A percentile compares a stretch with the other conserved stretches of the same genome.
These are phyloP conservation scores for rapeseed (Brassica napus) DNA, from an alignment of 345 rosid species.

Conservation along the genomic window Da-Ae NC_063449.1:45823001-45823500, in stretches of 20 bases:
- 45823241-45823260: not conserved
- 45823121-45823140: conserved; percentile 12
- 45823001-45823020: not conserved
- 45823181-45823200: not conserved
- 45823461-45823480: not conserved
- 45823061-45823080: conserved; percentile 26
- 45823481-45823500: not conserved
- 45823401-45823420: conserved; percentile 47
- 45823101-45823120: conserved; percentile 40
- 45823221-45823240: not conserved
- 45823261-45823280: not conserved
- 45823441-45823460: not conserved
- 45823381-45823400: conserved; percentile 49
- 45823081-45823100: conserved; percentile 52
- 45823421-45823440: not conserved
- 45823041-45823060: not conserved
- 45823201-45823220: not conserved
- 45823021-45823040: conserved; percentile 56
- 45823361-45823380: conserved; percentile 15
- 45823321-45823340: conserved; percentile 31
- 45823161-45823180: not conserved
- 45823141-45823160: not conserved
- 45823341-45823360: conserved; percentile 7
- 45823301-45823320: not conserved
- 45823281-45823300: too few relatives aligned